These are phyloP conservation scores for Geotrichum candidum DNA, from an alignment of 1,139 yeast species.

Conservation along the genomic window DNA sequence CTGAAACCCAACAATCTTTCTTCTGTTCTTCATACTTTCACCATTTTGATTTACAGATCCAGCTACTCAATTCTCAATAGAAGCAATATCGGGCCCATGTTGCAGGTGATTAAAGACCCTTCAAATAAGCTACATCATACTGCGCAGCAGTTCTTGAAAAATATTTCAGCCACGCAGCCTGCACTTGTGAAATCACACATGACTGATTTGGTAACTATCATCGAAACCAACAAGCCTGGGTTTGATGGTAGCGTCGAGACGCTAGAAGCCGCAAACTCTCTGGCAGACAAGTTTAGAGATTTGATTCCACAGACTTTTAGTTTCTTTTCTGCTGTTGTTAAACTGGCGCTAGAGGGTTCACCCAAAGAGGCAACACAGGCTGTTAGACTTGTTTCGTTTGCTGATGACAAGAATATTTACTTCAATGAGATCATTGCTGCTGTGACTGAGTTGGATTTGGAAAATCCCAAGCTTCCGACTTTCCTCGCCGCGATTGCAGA, in stretches of 20 bases:
- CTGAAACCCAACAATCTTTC: conserved; percentile 1
- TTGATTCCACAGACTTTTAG: conserved; percentile 33
- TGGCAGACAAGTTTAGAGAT: conserved; percentile 47
- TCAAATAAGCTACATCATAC: conserved; percentile 33
- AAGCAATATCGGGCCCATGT: conserved; percentile 53
- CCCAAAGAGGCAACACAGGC: conserved; percentile 64
- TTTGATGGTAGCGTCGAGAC: conserved; percentile 36
- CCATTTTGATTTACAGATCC: conserved; percentile 54
- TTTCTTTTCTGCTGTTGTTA: conserved; percentile 33
- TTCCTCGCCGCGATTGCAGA: conserved; percentile 60
- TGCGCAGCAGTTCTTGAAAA: conserved; percentile 52
- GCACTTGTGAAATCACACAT: conserved; percentile 59
- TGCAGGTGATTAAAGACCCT: conserved; percentile 43
- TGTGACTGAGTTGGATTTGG: conserved; percentile 39
- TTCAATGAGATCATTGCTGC: conserved; percentile 34
- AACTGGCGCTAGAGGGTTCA: conserved; percentile 48
- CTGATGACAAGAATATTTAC: conserved; percentile 38
- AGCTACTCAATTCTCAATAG: conserved; percentile 60
- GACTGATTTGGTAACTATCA: conserved; percentile 42
- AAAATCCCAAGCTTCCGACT: conserved; percentile 42
- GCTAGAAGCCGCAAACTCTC: conserved; percentile 57
- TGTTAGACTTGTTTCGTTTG: conserved; percentile 49
- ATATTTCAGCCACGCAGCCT: conserved; percentile 58
- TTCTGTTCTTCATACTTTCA: conserved; percentile 31
- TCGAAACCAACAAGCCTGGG: conserved; percentile 35